Evolutionary conservation across 352 stramenopile species (phyloP).

Genomic region (Plasmopara halstedii): DNA sequence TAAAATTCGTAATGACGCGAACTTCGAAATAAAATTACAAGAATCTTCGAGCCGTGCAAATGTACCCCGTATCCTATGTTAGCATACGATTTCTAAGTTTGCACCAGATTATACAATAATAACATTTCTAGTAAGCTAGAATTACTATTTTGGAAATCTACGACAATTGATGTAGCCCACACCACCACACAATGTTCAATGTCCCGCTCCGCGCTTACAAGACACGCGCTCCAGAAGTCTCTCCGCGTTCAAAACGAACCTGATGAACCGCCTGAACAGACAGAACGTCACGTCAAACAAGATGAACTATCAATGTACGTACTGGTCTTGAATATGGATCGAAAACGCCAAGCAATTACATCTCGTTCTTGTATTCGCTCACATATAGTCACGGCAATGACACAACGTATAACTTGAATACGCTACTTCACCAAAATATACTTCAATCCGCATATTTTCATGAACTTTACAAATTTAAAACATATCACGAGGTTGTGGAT

Average conservation of each 20-base stretch:
- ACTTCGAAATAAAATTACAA: too few species aligned
- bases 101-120: too few species aligned
- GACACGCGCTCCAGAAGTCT: conserved; percentile 56
- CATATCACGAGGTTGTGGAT: conserved; percentile 95
- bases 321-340: neutral
- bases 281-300: conserved; percentile 58
- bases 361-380: neutral
- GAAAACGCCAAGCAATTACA: neutral
- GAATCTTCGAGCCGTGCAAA: too few species aligned
- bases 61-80: too few species aligned
- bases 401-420: conserved; percentile 95
- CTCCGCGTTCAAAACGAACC: conserved; percentile 29
- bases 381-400: conserved; percentile 69
- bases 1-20: too few species aligned
- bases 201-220: conserved; percentile 69
- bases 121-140: too few species aligned
- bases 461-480: conserved; percentile 89
- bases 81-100: too few species aligned
- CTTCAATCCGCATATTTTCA: conserved; percentile 94
- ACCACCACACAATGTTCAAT: conserved; percentile 17
- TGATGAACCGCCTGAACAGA: conserved; percentile 29
- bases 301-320: conserved; percentile 74
- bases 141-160: too few species aligned
- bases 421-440: conserved; percentile 93
- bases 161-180: neutral